These are phyloP conservation scores for Fusarium sp. DNA, from an alignment of 2,329 filamentous ascomycete genomes.

Conservation along the genomic window DNA sequence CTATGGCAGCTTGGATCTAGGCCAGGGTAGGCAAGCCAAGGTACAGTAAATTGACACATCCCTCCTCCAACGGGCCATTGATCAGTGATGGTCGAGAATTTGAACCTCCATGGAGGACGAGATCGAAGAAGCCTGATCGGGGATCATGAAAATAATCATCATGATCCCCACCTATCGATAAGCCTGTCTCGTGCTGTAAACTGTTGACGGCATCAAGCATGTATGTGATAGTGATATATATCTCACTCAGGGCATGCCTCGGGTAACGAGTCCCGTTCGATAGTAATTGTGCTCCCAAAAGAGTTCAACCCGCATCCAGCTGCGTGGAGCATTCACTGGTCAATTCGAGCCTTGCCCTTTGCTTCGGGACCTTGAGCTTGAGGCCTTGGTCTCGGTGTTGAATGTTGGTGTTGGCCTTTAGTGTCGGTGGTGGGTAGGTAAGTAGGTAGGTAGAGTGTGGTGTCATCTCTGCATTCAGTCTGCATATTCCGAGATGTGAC, in stretches of 20 bases:
- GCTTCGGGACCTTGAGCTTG: conserved; percentile 17
- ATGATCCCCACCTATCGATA: conserved; percentile 4
- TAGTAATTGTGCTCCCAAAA: conserved; percentile 4
- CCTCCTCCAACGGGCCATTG: conserved; percentile 24
- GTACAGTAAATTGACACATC: conserved; percentile 32
- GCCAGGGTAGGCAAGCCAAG: conserved; percentile 6
- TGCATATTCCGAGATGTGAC: conserved; percentile 27
- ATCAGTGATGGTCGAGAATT: conserved; percentile 21
- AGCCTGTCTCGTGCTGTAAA: neutral
- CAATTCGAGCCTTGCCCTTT: conserved; percentile 8
- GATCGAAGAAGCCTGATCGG: conserved; percentile 11
- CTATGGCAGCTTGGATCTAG: conserved; percentile 3
- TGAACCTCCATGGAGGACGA: conserved; percentile 8
- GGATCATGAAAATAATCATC: conserved; percentile 13
- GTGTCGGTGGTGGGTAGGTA: neutral
- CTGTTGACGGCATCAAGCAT: neutral
- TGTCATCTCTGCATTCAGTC: conserved; percentile 37
- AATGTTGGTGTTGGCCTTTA: conserved; percentile 6
- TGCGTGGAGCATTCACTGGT: conserved; percentile 16
- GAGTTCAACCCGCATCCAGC: conserved; percentile 9
- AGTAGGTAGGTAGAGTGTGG: conserved; percentile 25
- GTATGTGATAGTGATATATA: neutral
- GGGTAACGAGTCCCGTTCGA: neutral
- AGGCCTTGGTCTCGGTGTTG: neutral
- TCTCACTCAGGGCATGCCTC: neutral